phyloP scores from a whole-genome alignment of 306 rosid species.

The Lablab purpureus region DNA sequence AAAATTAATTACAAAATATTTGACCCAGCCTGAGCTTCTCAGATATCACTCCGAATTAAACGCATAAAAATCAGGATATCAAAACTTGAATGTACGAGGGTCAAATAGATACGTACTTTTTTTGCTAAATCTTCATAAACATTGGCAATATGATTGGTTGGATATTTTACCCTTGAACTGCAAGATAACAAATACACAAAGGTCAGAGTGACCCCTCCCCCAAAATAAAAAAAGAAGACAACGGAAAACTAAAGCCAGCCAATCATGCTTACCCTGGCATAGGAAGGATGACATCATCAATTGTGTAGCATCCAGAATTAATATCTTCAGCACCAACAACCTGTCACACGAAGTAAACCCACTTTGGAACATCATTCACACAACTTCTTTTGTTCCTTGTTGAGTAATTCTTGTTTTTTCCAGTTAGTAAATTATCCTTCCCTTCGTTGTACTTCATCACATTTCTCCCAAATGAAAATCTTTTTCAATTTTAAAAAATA shows the following conservation, averaged over 20 bases:
- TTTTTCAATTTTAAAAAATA: neutral
- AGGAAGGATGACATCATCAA: constrained; percentile 94
- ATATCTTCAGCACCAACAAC: constrained; percentile 77
- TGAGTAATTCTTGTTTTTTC: neutral
- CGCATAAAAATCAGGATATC: constrained; percentile 24
- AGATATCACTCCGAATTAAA: constrained; percentile 35
- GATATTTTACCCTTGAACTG: constrained; percentile 83
- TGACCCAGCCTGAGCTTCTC: constrained; percentile 10
- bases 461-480: constrained; percentile 18
- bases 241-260: constrained; percentile 3
- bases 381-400: neutral
- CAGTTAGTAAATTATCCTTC: constrained; percentile 3
- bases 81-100: constrained; percentile 30
- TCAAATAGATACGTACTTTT: constrained; percentile 61
- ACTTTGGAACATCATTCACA: constrained; percentile 36
- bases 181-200: constrained; percentile 47
- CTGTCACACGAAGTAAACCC: constrained; percentile 55
- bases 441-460: constrained; percentile 1
- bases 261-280: constrained; percentile 81
- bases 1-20: neutral
- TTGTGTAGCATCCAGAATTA: constrained; percentile 60
- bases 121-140: constrained; percentile 84
- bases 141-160: constrained; percentile 70
- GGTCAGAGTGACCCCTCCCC: constrained; percentile 4
- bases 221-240: neutral